Base-by-base conservation (phyloP, 2,329 filamentous ascomycete genomes). In the Colletotrichum sp. region DNA sequence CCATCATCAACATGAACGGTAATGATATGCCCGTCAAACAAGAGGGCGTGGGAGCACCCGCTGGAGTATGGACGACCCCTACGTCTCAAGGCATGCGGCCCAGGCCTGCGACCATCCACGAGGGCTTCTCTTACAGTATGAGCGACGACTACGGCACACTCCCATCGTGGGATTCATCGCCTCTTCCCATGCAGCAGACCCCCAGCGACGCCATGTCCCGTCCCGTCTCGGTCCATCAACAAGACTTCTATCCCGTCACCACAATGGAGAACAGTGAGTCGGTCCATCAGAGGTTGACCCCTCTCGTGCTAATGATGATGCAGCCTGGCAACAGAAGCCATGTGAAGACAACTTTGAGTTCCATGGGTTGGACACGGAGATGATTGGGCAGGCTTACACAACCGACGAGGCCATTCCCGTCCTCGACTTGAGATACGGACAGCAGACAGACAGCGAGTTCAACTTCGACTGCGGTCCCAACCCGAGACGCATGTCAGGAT, bases 401-500 rank as follows among this genome's bases (percentile, higher is more conserved):
- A 88, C 90, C 7, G 92, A 93, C 78, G 92, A 93, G 78, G 88
- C 89, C 69, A 90, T 93, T 77, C 90, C 91, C 15, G 90, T 93
- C 72, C 86, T 93, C 44, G 92, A 93, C 80, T 84, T 93, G 74
- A 87, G 90, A 80, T 92, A 90, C 79, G 84, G 71, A 84, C 86
- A 79, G 79, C 88, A 83, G 44, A 80, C 82, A 27, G 91, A 92
- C n/a, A 84, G 86, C 70, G 90, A 92, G 44, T 80, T 90, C 76
- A 86, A 86, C 73, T 87, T 90, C 76, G 90, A 92, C 55, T 85
- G 88, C 70, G 86, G 85, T n/a, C 83, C 89, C 62, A 89, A 90
- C 77, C 87, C 89, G 63, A 89, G 93, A 75, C 90, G 93, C 77
- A 90, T 94, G 87, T 95, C 93, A 25, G 93, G 93, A 64, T 95